Evolutionary conservation across 176 grass and related monocot genomes (phyloP).

Genomic region (Aegilops sharonensis): DNA sequence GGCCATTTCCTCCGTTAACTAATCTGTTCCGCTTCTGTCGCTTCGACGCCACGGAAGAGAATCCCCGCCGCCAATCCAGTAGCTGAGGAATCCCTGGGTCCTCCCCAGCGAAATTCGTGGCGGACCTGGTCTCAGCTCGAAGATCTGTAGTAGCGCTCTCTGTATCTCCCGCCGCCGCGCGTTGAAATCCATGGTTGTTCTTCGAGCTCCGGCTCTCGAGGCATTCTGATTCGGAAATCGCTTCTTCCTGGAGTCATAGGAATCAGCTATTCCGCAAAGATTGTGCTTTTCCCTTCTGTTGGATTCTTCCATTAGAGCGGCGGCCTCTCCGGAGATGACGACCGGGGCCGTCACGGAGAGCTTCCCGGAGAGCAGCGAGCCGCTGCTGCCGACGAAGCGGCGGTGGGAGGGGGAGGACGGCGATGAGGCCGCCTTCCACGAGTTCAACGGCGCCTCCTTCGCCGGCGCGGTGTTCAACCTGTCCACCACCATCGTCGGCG

Average conservation of each 20-base stretch:
- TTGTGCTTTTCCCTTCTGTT: background rate
- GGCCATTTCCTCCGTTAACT: background rate
- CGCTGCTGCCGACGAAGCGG: constrained; percentile 63
- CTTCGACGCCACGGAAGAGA: constrained; percentile 15
- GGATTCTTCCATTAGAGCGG: background rate
- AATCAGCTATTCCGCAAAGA: background rate
- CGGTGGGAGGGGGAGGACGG: background rate
- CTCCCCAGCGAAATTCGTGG: background rate
- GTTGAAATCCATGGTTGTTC: background rate
- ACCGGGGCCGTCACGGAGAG: constrained; percentile 36
- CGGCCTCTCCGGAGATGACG: constrained; percentile 19
- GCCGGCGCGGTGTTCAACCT: constrained; percentile 92
- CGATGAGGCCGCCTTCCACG: constrained; percentile 34
- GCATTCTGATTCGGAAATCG: background rate
- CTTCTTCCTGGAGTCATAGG: background rate
- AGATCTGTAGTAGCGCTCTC: background rate
- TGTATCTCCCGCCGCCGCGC: background rate
- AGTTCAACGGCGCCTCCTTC: constrained; percentile 85
- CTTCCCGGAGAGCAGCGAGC: constrained; percentile 54
- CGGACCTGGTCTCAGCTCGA: background rate
- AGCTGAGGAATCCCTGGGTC: background rate
- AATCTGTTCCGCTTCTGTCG: constrained; percentile 16
- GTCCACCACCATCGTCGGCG: constrained; percentile 92
- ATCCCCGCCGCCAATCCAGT: constrained; percentile 19
- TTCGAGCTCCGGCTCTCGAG: background rate